phyloP scores from a whole-genome alignment of 2,329 filamentous ascomycete genomes.

The Xylaria sp. region DNA sequence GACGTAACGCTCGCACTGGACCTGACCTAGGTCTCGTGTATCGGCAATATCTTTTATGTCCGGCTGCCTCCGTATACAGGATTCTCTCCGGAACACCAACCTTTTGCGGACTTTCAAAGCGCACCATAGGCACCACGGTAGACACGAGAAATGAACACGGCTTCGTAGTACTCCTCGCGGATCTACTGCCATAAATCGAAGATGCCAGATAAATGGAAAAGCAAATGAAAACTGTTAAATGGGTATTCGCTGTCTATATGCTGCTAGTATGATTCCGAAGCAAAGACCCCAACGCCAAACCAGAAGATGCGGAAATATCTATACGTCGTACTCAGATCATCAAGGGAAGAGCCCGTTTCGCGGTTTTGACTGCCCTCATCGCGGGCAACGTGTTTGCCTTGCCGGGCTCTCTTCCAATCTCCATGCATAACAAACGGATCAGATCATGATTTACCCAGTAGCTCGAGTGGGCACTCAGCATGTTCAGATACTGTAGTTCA shows the following conservation, averaged over 20 bases:
- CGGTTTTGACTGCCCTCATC: constrained; percentile 61
- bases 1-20: no score
- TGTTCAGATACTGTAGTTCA: constrained; percentile 95
- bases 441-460: constrained; percentile 92
- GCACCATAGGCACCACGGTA: no score
- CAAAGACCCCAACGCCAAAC: constrained; percentile 9
- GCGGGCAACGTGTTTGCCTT: constrained; percentile 59
- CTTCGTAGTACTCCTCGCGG: no score
- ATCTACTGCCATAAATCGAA: not conserved
- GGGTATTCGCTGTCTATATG: constrained; percentile 30
- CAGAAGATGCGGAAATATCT: constrained; percentile 8
- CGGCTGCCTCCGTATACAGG: no score
- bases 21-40: no score
- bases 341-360: constrained; percentile 42
- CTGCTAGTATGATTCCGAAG: constrained; percentile 5
- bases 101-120: no score
- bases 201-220: not conserved
- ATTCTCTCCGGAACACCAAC: no score
- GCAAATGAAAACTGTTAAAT: constrained; percentile 3
- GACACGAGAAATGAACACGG: no score
- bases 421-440: constrained; percentile 84
- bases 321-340: constrained; percentile 13
- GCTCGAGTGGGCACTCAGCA: constrained; percentile 92
- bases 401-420: constrained; percentile 77
- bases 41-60: no score